Evolutionary conservation across 352 stramenopile genomes (phyloP).

Genomic region (Aphanomyces invadans): DNA sequence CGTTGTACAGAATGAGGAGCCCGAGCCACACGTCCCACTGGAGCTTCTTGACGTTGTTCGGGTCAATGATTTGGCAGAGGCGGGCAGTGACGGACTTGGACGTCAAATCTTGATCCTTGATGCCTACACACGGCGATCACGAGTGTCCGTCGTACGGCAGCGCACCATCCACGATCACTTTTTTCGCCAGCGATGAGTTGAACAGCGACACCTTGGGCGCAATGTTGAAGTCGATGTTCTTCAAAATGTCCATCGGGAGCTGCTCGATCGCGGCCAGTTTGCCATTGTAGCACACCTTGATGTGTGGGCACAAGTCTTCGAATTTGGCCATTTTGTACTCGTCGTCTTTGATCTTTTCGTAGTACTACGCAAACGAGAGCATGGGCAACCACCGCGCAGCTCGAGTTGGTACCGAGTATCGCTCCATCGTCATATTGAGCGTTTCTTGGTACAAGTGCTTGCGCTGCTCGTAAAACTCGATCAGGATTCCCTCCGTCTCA

Average conservation of each 20-base stretch:
- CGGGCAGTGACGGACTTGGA: background rate
- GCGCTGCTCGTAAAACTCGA: constrained; percentile 51
- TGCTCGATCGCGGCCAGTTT: constrained; percentile 23
- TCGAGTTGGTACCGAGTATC: constrained; percentile 17
- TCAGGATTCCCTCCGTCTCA: constrained; percentile 51
- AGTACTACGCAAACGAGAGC: too few species aligned
- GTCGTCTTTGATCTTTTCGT: constrained; percentile 20
- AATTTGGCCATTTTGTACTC: constrained; percentile 1
- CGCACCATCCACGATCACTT: constrained; percentile 11
- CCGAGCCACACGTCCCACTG: constrained; percentile 22
- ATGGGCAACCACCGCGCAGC: too few species aligned
- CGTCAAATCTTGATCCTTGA: background rate
- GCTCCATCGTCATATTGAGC: constrained; percentile 9
- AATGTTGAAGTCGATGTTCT: constrained; percentile 9
- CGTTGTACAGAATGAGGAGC: constrained; percentile 25
- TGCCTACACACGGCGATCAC: background rate
- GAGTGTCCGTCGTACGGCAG: background rate
- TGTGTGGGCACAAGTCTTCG: constrained; percentile 15
- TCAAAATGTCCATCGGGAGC: constrained; percentile 12
- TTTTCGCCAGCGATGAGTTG: constrained; percentile 20
- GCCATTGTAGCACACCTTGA: constrained; percentile 15
- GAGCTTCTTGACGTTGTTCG: constrained; percentile 6
- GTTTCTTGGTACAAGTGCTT: constrained; percentile 47
- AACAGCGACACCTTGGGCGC: constrained; percentile 14
- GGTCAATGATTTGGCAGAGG: constrained; percentile 11